Conservation (phyloP, 2,329 filamentous ascomycete genomes). For the Trichoderma sp. region DNA sequence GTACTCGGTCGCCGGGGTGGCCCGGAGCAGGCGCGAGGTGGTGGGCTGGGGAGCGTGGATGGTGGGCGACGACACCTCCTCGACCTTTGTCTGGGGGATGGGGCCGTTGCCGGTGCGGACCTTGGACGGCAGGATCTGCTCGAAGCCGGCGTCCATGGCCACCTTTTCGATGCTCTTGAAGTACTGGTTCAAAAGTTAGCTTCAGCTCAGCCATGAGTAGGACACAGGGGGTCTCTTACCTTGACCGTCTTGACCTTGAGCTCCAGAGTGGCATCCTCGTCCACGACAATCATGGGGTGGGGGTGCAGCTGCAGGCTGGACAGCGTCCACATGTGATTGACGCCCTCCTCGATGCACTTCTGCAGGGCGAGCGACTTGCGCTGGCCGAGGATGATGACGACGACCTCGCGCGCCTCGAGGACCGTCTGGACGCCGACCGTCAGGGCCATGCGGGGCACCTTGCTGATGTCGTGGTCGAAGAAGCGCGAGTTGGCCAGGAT, state of each 20-base stretch:
- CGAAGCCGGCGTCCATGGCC: conserved; percentile 58
- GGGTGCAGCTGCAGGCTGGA: conserved; percentile 79
- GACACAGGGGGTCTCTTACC: conserved; percentile 40
- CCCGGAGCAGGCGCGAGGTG: conserved; percentile 57
- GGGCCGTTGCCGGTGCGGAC: conserved; percentile 56
- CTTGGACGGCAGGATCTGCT: conserved; percentile 59
- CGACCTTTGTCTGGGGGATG: conserved; percentile 46
- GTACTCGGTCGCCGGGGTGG: conserved; percentile 58
- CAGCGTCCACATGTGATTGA: conserved; percentile 91
- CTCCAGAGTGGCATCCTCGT: conserved; percentile 76
- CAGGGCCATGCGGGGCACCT: conserved; percentile 79
- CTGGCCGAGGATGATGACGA: conserved; percentile 79
- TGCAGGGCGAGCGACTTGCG: conserved; percentile 81
- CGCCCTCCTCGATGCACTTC: conserved; percentile 76
- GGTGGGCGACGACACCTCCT: conserved; percentile 48
- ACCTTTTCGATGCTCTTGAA: conserved; percentile 73
- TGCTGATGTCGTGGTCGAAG: conserved; percentile 72
- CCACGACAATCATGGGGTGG: conserved; percentile 79
- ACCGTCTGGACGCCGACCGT: conserved; percentile 85
- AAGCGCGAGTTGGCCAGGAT: conserved; percentile 84
- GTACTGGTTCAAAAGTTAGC: conserved; percentile 48
- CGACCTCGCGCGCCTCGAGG: conserved; percentile 77
- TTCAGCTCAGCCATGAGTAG: too few relatives aligned
- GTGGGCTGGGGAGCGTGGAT: conserved; percentile 59
- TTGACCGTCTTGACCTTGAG: conserved; percentile 74